Evolutionary conservation across 2,329 filamentous ascomycete genomes (phyloP).

Genomic region (Colletotrichum camelliae): DNA sequence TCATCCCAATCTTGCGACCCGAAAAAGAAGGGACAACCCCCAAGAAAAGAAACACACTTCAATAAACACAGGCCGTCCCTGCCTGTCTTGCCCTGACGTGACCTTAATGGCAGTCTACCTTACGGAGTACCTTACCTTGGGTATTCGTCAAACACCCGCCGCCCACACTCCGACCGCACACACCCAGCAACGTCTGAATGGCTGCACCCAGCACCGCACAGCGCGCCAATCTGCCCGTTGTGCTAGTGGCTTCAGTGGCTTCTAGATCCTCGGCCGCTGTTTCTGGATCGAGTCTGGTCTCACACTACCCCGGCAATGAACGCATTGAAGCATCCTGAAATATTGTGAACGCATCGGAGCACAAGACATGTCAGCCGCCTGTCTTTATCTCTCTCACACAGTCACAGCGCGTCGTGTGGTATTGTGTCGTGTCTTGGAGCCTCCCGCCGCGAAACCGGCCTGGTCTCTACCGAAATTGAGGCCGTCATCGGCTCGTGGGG

Average conservation of each 20-base stretch:
- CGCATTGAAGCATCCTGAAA: background rate
- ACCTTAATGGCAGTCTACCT: background rate
- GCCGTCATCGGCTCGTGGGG: background rate
- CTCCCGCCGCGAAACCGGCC: background rate
- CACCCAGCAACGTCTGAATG: background rate
- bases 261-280: constrained; percentile 19
- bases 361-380: background rate
- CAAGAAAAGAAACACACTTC: background rate
- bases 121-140: background rate
- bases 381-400: background rate
- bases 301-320: constrained; percentile 5
- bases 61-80: background rate
- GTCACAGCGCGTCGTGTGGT: background rate
- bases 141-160: background rate
- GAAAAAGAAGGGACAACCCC: background rate
- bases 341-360: background rate
- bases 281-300: constrained; percentile 17
- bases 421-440: background rate
- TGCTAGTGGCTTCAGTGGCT: constrained; percentile 19
- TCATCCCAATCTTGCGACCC: background rate
- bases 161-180: background rate
- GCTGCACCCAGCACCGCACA: background rate
- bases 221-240: constrained; percentile 14
- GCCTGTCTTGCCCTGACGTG: background rate
- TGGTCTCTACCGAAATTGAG: constrained; percentile 7